These are phyloP conservation scores for Wickerhamiella slavikovae DNA, from an alignment of 805 yeast genomes.

Conservation along the genomic window DNA sequence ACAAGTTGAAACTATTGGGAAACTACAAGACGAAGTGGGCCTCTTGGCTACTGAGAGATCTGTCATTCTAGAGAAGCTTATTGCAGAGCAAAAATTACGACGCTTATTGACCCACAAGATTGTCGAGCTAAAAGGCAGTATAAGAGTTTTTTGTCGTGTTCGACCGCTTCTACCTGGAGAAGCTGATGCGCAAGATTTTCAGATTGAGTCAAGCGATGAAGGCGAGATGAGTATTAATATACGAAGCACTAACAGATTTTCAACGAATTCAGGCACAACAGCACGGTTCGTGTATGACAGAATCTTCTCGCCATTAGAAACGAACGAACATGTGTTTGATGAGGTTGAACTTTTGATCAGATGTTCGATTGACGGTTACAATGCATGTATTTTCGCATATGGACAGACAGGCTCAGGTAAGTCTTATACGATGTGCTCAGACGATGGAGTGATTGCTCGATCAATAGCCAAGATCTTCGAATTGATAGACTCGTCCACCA, in stretches of 20 bases:
- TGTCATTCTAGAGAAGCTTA: too few relatives aligned
- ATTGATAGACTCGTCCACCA: constrained; percentile 20
- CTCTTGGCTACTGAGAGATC: too few relatives aligned
- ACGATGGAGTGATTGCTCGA: constrained; percentile 64
- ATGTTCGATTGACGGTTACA: constrained; percentile 69
- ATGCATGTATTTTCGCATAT: constrained; percentile 87
- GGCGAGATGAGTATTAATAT: too few relatives aligned
- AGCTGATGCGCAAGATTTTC: constrained; percentile 1
- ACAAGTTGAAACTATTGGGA: too few relatives aligned
- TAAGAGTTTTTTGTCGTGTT: constrained; percentile 74
- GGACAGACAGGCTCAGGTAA: constrained; percentile 97
- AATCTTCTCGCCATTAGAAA: constrained; percentile 35
- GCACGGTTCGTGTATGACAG: constrained; percentile 48
- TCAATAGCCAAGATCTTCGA: constrained; percentile 54
- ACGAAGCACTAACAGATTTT: too few relatives aligned
- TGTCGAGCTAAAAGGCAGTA: constrained; percentile 81
- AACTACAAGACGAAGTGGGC: too few relatives aligned
- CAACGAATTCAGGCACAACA: constrained; percentile 9
- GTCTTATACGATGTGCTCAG: constrained; percentile 68
- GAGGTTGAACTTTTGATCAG: constrained; percentile 78
- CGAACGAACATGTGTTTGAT: constrained; percentile 49
- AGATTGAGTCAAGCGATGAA: not conserved
- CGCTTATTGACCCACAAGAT: constrained; percentile 32
- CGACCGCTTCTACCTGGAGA: constrained; percentile 29
- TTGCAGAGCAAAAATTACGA: too few relatives aligned